A percentile compares a stretch with the other conserved stretches of the same genome.
phyloP scores from a whole-genome alignment of 2,329 filamentous ascomycete genomes.

The Penicillium occitanis region DNA sequence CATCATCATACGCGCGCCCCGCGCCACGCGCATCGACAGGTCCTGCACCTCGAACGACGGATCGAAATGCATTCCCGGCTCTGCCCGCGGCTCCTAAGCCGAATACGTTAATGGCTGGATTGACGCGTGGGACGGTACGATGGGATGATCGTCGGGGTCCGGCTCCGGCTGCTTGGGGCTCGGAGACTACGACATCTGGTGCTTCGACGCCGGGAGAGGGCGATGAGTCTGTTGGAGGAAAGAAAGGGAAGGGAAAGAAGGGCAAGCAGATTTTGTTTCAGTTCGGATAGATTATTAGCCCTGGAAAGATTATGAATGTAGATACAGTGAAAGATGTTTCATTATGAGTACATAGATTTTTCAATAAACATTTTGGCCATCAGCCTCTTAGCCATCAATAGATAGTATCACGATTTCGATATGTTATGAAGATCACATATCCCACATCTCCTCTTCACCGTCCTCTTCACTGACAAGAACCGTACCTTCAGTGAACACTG shows the following conservation, averaged over 20 bases:
- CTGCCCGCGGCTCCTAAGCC: constrained; percentile 75
- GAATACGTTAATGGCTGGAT: constrained; percentile 53
- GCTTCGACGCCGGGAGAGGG: constrained; percentile 18
- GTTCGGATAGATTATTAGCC: constrained; percentile 33
- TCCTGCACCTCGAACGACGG: constrained; percentile 27
- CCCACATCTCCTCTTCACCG: background rate
- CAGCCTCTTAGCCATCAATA: background rate
- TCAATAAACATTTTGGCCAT: background rate
- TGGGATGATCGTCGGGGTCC: constrained; percentile 43
- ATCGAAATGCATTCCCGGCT: constrained; percentile 72
- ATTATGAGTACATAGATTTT: background rate
- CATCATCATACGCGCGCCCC: constrained; percentile 30
- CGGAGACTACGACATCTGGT: constrained; percentile 19
- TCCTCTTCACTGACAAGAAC: background rate
- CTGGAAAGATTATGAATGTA: background rate
- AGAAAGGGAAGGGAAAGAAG: constrained; percentile 35
- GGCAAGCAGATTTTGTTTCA: constrained; percentile 42
- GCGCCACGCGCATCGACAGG: constrained; percentile 23
- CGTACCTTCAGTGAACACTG: background rate
- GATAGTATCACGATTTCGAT: background rate
- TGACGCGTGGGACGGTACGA: constrained; percentile 48
- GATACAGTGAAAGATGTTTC: background rate
- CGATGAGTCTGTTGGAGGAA: constrained; percentile 32
- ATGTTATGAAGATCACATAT: background rate
- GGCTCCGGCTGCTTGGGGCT: constrained; percentile 41